Evolutionary conservation across 2,329 filamentous ascomycete genomes (phyloP).

Genomic region (Chaetomiaceae sp.): DNA sequence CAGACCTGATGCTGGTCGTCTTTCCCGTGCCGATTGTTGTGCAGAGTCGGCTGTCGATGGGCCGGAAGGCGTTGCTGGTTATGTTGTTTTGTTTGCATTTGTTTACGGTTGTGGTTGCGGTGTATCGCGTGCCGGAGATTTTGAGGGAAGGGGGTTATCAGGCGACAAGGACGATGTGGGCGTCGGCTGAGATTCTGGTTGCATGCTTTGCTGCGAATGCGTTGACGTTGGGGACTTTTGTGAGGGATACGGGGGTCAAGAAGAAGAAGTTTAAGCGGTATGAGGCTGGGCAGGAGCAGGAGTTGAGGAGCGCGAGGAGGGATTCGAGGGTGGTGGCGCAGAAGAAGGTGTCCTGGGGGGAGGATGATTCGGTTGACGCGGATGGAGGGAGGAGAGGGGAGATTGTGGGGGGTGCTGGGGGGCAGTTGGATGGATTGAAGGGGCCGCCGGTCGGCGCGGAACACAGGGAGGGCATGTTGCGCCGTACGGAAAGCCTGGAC

Average conservation of each 20-base stretch:
- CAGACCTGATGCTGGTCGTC: constrained; percentile 77
- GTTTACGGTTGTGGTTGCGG: constrained; percentile 70
- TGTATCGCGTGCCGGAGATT: constrained; percentile 72
- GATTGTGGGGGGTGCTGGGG: too few relatives aligned
- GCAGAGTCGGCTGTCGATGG: constrained; percentile 65
- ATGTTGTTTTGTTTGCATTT: constrained; percentile 77
- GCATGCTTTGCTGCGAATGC: constrained; percentile 83
- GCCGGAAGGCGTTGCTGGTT: constrained; percentile 72
- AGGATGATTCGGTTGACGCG: constrained; percentile 4
- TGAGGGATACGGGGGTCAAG: constrained; percentile 84
- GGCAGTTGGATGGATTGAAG: not conserved
- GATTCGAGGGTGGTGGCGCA: not conserved
- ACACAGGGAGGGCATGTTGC: not conserved
- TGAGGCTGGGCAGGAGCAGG: constrained; percentile 31
- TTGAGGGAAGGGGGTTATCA: constrained; percentile 67
- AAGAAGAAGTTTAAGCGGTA: constrained; percentile 71
- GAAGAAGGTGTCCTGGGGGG: constrained; percentile 4
- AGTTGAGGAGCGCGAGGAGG: not conserved
- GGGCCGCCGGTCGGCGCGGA: not conserved
- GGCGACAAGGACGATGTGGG: constrained; percentile 81
- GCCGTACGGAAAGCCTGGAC: constrained; percentile 20
- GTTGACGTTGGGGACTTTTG: constrained; percentile 84
- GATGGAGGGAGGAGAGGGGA: not conserved
- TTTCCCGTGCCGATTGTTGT: constrained; percentile 89
- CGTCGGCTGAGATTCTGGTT: constrained; percentile 83